These are phyloP conservation scores for Hypoxylon crocopeplum DNA, from an alignment of 495 filamentous ascomycete species.

Conservation along the genomic window DNA sequence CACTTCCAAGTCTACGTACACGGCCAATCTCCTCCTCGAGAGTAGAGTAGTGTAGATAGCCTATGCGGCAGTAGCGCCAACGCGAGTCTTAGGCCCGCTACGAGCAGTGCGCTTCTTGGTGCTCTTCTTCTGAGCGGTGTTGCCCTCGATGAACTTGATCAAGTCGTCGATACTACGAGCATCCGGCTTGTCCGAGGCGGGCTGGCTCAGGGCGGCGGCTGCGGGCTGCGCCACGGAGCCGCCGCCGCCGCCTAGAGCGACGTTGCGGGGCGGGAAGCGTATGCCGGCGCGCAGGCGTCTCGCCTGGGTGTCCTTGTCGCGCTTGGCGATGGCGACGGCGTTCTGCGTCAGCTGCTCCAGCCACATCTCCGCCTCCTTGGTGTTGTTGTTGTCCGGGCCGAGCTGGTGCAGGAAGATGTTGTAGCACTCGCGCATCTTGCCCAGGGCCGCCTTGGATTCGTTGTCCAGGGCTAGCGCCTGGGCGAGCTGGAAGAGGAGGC, in stretches of 20 bases:
- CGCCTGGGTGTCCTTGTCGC: constrained; percentile 83
- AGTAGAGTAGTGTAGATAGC: too few species aligned
- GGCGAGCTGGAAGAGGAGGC: constrained; percentile 93
- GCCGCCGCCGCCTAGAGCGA: constrained; percentile 50
- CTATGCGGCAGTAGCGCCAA: constrained; percentile 43
- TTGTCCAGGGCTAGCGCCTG: constrained; percentile 93
- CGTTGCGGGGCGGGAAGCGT: constrained; percentile 55
- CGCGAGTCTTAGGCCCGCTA: constrained; percentile 74
- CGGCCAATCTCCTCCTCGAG: too few species aligned
- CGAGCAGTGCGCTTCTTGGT: constrained; percentile 73
- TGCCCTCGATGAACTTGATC: constrained; percentile 84
- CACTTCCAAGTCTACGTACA: neutral
- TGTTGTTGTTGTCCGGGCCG: constrained; percentile 89
- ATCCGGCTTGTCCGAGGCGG: constrained; percentile 57
- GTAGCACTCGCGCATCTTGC: constrained; percentile 92
- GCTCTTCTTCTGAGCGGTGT: constrained; percentile 64
- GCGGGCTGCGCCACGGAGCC: constrained; percentile 35
- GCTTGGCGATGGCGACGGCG: constrained; percentile 90
- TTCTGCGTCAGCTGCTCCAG: constrained; percentile 95
- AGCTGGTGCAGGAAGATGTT: constrained; percentile 89
- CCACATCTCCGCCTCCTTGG: constrained; percentile 93
- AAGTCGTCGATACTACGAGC: constrained; percentile 84
- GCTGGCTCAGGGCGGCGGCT: constrained; percentile 28
- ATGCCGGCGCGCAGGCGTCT: constrained; percentile 65
- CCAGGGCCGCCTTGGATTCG: constrained; percentile 87